These are phyloP conservation scores for Lyophyllum atratum DNA, from an alignment of 768 basidiomycete genomes.

Conservation along the genomic window DNA sequence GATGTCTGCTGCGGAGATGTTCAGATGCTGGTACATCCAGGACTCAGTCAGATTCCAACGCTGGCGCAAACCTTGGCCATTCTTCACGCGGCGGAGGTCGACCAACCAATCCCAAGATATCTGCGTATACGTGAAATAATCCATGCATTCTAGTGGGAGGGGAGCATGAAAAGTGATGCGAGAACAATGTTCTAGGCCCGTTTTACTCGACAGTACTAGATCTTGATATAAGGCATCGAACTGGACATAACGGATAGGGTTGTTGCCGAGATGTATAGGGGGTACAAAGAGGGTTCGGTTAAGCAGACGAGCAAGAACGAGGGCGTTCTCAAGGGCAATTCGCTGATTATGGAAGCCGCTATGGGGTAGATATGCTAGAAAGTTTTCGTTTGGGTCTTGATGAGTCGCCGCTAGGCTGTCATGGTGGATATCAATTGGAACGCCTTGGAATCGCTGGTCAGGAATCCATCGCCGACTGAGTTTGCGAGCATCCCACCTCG, in stretches of 20 bases:
- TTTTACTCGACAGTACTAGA: slow-evolving; percentile 51
- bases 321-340: slow-evolving; percentile 83
- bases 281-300: slow-evolving; percentile 81
- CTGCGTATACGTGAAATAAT: slow-evolving; percentile 60
- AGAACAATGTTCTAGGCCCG: slow-evolving; percentile 54
- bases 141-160: slow-evolving; percentile 56
- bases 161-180: slow-evolving; percentile 32
- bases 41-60: slow-evolving; percentile 50
- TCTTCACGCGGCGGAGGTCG: slow-evolving; percentile 43
- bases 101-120: slow-evolving; percentile 75
- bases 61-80: slow-evolving; percentile 44
- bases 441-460: slow-evolving; percentile 31
- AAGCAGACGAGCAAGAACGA: slow-evolving; percentile 67
- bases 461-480: slow-evolving; percentile 24
- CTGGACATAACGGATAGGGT: slow-evolving; percentile 59
- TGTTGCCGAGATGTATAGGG: slow-evolving; percentile 66
- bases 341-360: slow-evolving; percentile 88
- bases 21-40: slow-evolving; percentile 48
- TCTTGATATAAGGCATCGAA: slow-evolving; percentile 50
- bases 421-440: slow-evolving; percentile 24
- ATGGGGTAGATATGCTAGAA: slow-evolving; percentile 78
- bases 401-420: not conserved
- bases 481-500: slow-evolving; percentile 51
- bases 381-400: slow-evolving; percentile 39
- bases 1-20: slow-evolving; percentile 39